phyloP scores from a whole-genome alignment of 805 yeast genomes.

The Candida adriatica region DNA sequence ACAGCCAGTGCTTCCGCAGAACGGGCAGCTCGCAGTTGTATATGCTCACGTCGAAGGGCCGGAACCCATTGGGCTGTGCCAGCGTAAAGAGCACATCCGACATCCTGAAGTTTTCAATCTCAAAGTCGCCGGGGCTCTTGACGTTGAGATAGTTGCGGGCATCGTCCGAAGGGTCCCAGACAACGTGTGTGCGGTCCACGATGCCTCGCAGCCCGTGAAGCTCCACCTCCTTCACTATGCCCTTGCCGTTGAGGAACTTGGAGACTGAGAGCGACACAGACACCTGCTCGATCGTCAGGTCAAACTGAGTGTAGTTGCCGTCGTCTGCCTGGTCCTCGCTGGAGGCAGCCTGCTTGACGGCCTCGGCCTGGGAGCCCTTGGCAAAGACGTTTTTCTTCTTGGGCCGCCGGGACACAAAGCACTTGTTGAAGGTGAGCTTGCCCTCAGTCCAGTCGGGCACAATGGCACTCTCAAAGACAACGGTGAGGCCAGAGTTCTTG shows the following conservation, averaged over 20 bases:
- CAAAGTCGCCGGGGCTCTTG: constrained; percentile 85
- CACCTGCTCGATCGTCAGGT: constrained; percentile 80
- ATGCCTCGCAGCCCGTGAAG: constrained; percentile 87
- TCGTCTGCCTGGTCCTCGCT: constrained; percentile 51
- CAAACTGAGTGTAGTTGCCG: constrained; percentile 95
- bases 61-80: constrained; percentile 71
- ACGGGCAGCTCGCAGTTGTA: constrained; percentile 76
- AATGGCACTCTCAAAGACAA: constrained; percentile 87
- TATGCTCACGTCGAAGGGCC: constrained; percentile 84
- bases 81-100: constrained; percentile 81
- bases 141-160: constrained; percentile 74
- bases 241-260: constrained; percentile 87
- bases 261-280: constrained; percentile 72
- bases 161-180: constrained; percentile 75
- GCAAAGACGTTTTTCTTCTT: constrained; percentile 42
- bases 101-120: constrained; percentile 73
- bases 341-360: constrained; percentile 42
- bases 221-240: constrained; percentile 75
- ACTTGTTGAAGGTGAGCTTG: constrained; percentile 73
- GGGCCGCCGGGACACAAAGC: constrained; percentile 83
- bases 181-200: constrained; percentile 83
- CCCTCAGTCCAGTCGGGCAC: constrained; percentile 94
- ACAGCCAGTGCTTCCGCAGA: constrained; percentile 88
- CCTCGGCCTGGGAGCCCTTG: constrained; percentile 70
- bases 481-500: constrained; percentile 71